Evolutionary conservation across 495 filamentous ascomycete genomes (phyloP).

Genomic region (Gamarada debralockiae): DNA sequence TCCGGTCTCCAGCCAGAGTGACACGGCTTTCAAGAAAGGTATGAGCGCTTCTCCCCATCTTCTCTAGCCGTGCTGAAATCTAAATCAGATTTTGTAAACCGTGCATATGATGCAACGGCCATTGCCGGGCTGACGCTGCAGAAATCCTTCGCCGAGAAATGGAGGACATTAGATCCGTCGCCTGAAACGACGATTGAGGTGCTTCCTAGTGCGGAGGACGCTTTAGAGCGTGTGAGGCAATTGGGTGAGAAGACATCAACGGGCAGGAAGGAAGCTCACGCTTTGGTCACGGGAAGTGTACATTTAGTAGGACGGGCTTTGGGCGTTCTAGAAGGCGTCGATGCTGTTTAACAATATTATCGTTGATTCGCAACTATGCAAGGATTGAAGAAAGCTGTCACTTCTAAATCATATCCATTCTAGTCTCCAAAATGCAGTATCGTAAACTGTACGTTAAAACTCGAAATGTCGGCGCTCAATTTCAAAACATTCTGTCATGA

Average conservation of each 20-base stretch:
- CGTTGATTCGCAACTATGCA: too few relatives aligned
- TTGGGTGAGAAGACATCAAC: neutral
- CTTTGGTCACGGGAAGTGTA: conserved; percentile 78
- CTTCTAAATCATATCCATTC: too few relatives aligned
- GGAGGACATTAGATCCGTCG: neutral
- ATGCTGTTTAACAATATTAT: too few relatives aligned
- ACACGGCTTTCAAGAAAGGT: neutral
- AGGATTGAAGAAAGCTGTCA: too few relatives aligned
- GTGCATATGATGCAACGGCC: neutral
- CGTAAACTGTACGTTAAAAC: too few relatives aligned
- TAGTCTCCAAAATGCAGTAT: too few relatives aligned
- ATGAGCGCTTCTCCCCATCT: neutral
- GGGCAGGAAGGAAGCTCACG: conserved; percentile 20
- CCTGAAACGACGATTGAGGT: conserved; percentile 40
- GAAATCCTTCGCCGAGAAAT: neutral
- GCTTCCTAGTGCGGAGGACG: conserved; percentile 79
- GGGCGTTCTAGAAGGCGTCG: conserved; percentile 59
- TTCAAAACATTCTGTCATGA: too few relatives aligned
- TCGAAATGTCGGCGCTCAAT: too few relatives aligned
- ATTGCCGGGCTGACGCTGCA: neutral
- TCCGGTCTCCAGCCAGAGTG: conserved; percentile 49
- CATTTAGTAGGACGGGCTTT: conserved; percentile 83
- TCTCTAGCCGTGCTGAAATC: too few relatives aligned
- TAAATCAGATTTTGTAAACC: neutral
- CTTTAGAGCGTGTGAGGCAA: conserved; percentile 63